Base-by-base conservation (phyloP, 176 grass and related monocot species). In the Avena sativa region DNA sequence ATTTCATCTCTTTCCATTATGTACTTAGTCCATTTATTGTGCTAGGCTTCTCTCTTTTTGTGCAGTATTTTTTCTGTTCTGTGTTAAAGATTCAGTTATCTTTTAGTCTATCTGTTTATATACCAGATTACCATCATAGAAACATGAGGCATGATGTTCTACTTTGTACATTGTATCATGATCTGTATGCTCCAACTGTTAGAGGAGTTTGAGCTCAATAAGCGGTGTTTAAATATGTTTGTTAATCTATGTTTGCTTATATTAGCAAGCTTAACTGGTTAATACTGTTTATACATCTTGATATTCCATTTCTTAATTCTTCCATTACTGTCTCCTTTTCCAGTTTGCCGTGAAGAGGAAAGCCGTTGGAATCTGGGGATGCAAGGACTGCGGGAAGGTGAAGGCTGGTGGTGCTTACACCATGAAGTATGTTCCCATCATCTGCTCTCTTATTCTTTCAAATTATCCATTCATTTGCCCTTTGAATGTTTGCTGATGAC, bases 341-440 rank as follows among this genome's bases (percentile, higher is more conserved):
- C 59, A 97, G 95, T 97, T 89, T 89, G 95, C 89, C 65, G 95
- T 97, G 74, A 97, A 97, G 88, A 93, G 87, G 66, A 93, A 95
- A 89, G 91, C 95, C 30, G 89, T 95, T 91, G 95, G 92, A 75
- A 97, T 97, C 67, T 97, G 95, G 95, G 95, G 93, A 7, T 97
- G 93, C 93, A 95, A 95, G 89, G 91, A 97, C 15, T 97, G 91
- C 8, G 95, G 95, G 12, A 97, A 97, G 81, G 87, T 97, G 13
- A 97, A 97, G 87, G 92, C 92, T 53, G 89, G 95, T 2, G 95
- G 92, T 79, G 95, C 88, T 49, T 97, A 97, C 69, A 94, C 95
- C 7, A 82, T 92, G 82, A 97, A 97, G 95, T 97, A 91, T 44
- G 55, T 87, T 12, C 5, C 40, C 40, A 78, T 65, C 53, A 21